Evolutionary conservation across 2,329 filamentous ascomycete species (phyloP).

Genomic region (Botrytis sinoallii): DNA sequence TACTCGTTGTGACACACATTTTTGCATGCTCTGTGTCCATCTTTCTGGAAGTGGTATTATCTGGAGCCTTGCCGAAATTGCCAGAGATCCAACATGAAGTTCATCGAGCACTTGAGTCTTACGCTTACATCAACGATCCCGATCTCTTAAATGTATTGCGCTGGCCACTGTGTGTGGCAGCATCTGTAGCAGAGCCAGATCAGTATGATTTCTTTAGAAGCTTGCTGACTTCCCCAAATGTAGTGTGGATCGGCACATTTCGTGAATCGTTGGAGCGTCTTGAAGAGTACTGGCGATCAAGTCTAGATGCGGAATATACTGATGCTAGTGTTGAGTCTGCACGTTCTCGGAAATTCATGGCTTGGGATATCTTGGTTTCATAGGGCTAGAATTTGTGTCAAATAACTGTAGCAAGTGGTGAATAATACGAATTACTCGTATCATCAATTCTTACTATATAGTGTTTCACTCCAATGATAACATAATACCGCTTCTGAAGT

Average conservation of each 20-base stretch:
- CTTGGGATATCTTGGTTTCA: too few species aligned
- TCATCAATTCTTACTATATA: too few species aligned
- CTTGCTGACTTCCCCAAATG: background rate
- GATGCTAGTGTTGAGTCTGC: too few species aligned
- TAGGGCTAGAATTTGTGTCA: too few species aligned
- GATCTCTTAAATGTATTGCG: background rate
- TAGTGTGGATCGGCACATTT: background rate
- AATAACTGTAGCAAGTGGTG: too few species aligned
- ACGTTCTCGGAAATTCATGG: too few species aligned
- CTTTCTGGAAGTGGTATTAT: background rate
- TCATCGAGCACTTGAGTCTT: background rate
- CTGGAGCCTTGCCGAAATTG: background rate
- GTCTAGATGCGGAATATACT: too few species aligned
- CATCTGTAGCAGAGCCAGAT: background rate
- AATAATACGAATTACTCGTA: too few species aligned
- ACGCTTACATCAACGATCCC: background rate
- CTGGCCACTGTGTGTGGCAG: background rate
- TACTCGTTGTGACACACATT: background rate
- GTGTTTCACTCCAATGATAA: too few species aligned
- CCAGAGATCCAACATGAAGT: background rate
- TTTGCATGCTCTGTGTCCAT: background rate
- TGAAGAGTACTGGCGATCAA: background rate
- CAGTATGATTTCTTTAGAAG: background rate
- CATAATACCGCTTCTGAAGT: too few species aligned
- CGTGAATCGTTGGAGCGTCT: background rate